Evolutionary conservation across 2,329 filamentous ascomycete species (phyloP).

Genomic region (Colletotrichum nymphaeae): DNA sequence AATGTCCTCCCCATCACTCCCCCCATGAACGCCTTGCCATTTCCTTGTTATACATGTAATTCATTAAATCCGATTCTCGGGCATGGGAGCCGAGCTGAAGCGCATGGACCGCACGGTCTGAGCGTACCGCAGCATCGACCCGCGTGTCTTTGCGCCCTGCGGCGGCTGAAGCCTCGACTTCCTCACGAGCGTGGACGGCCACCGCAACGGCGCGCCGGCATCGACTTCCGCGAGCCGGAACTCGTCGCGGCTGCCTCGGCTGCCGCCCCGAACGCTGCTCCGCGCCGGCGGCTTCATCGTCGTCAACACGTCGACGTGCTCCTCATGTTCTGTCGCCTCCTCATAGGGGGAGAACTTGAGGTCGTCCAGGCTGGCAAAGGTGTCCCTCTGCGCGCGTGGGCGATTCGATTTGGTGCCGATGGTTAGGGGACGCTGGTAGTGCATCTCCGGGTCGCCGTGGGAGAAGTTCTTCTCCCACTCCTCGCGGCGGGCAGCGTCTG

Average conservation of each 20-base stretch:
- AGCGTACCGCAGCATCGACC: neutral
- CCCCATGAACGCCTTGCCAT: neutral
- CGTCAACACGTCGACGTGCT: slow-evolving; percentile 2
- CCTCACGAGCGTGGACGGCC: slow-evolving; percentile 14
- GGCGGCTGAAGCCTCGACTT: slow-evolving; percentile 25
- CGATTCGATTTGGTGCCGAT: slow-evolving; percentile 37
- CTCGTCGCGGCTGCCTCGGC: neutral
- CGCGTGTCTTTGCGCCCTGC: neutral
- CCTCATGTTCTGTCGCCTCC: slow-evolving; percentile 2
- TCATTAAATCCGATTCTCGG: slow-evolving; percentile 8
- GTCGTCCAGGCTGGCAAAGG: slow-evolving; percentile 14
- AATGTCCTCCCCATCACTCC: neutral
- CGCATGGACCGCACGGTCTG: neutral
- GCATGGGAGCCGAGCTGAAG: neutral
- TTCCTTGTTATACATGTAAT: neutral
- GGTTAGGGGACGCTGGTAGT: slow-evolving; percentile 35
- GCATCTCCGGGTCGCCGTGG: neutral
- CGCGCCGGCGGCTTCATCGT: slow-evolving; percentile 5
- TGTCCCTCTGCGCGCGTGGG: slow-evolving; percentile 4
- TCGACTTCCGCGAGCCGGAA: slow-evolving; percentile 25
- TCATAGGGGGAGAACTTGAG: neutral
- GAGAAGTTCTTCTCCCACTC: slow-evolving; percentile 34
- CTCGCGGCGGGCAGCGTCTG: slow-evolving; percentile 10
- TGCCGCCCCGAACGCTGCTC: neutral
- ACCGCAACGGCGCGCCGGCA: slow-evolving; percentile 1